A percentile compares a stretch with the other conserved stretches of the same genome.
These are phyloP conservation scores for Luvunga scandens DNA, from an alignment of 345 rosid species.

Conservation along the genomic window DNA sequence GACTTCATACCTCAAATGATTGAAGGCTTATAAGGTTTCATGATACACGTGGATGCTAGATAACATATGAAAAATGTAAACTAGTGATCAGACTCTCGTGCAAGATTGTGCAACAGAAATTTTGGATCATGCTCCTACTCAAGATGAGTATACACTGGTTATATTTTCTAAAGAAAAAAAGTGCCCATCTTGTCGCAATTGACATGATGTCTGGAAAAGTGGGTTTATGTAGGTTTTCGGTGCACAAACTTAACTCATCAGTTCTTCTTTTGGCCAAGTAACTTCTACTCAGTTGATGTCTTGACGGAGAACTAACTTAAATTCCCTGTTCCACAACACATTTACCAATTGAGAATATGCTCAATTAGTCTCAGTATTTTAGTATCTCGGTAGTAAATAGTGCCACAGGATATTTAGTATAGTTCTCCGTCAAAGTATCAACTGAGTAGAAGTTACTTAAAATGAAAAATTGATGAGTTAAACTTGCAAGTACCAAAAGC, in stretches of 20 bases:
- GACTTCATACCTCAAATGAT: neutral
- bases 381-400: too few relatives aligned
- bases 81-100: constrained; percentile 72
- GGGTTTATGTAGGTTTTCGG: constrained; percentile 16
- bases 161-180: constrained; percentile 89
- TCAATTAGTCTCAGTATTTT: too few relatives aligned
- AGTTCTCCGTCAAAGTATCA: neutral
- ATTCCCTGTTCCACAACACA: too few relatives aligned
- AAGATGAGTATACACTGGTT: constrained; percentile 93
- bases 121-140: constrained; percentile 81
- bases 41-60: neutral
- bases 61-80: constrained; percentile 57
- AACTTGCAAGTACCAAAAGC: constrained; percentile 5
- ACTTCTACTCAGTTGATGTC: neutral
- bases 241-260: neutral
- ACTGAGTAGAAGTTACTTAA: neutral
- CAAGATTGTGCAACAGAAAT: constrained; percentile 76
- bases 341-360: too few relatives aligned
- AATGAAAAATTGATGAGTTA: neutral
- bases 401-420: neutral
- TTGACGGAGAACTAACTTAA: neutral
- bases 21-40: neutral
- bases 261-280: neutral
- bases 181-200: constrained; percentile 85
- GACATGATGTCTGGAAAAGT: constrained; percentile 99